phyloP scores from a whole-genome alignment of 2,329 filamentous ascomycete genomes.

The Thermomyces lanuginosus region DNA sequence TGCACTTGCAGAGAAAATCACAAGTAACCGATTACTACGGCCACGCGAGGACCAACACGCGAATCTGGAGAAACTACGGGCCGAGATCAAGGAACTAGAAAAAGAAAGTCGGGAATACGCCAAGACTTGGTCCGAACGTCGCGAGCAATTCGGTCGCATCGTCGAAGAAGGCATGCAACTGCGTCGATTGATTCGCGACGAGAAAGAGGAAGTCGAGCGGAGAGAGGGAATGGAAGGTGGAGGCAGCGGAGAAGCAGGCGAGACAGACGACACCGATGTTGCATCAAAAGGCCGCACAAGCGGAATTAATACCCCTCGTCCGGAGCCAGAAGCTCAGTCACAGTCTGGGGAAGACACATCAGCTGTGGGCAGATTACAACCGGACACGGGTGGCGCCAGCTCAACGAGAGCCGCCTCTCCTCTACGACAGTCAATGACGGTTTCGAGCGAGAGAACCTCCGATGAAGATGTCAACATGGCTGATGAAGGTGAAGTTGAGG shows the following conservation, averaged over 20 bases:
- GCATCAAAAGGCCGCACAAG: constrained; percentile 33
- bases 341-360: constrained; percentile 20
- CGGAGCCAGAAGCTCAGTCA: constrained; percentile 33
- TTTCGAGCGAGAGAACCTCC: constrained; percentile 21
- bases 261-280: constrained; percentile 36
- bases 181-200: constrained; percentile 71
- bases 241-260: constrained; percentile 41
- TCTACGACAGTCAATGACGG: constrained; percentile 20
- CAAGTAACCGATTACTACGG: constrained; percentile 59
- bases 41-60: constrained; percentile 69
- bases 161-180: constrained; percentile 83
- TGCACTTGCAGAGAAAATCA: constrained; percentile 73
- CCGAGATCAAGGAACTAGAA: constrained; percentile 76
- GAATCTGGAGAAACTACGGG: constrained; percentile 64
- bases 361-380: constrained; percentile 18
- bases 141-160: constrained; percentile 74
- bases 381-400: too few relatives aligned
- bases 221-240: constrained; percentile 61
- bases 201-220: constrained; percentile 85
- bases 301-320: constrained; percentile 33
- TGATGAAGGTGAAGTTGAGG: constrained; percentile 34
- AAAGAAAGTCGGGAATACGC: constrained; percentile 69
- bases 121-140: constrained; percentile 66
- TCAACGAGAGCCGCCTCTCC: constrained; percentile 20
- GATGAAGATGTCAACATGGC: constrained; percentile 46